Evolutionary conservation across 2,329 filamentous ascomycete species (phyloP).

Genomic region (Trichothecium roseum): DNA sequence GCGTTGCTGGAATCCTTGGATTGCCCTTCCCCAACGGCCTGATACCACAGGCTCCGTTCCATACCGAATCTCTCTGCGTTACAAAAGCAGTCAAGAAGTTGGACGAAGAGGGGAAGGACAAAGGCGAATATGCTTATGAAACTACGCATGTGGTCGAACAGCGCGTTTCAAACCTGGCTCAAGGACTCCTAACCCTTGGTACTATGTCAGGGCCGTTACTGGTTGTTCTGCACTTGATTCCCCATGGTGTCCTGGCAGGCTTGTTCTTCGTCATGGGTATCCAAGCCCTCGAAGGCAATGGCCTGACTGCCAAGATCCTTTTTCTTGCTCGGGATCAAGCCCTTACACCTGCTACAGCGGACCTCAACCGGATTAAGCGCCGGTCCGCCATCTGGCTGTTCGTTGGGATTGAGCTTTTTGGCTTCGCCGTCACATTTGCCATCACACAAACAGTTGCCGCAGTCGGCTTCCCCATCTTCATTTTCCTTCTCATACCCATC

Average conservation of each 20-base stretch:
- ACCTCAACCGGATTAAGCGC: conserved; percentile 51
- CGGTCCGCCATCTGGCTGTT: conserved; percentile 60
- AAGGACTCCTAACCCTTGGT: conserved; percentile 66
- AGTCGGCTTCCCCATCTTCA: conserved; percentile 70
- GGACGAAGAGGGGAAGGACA: conserved; percentile 43
- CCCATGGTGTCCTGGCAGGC: conserved; percentile 68
- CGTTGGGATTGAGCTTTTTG: conserved; percentile 55
- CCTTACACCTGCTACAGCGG: conserved; percentile 49
- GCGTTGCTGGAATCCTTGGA: conserved; percentile 63
- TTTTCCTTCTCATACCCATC: conserved; percentile 57
- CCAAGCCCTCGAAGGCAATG: conserved; percentile 66
- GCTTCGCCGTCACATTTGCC: conserved; percentile 69
- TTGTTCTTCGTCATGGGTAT: conserved; percentile 81
- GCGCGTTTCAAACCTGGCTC: conserved; percentile 66
- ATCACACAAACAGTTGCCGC: conserved; percentile 77
- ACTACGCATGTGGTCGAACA: conserved; percentile 64
- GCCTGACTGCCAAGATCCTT: conserved; percentile 64
- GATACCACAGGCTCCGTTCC: conserved; percentile 75
- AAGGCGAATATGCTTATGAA: conserved; percentile 43
- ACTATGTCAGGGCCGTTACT: conserved; percentile 71
- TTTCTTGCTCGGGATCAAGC: conserved; percentile 56
- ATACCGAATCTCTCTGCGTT: conserved; percentile 69
- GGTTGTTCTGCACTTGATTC: conserved; percentile 64
- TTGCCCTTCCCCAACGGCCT: conserved; percentile 76
- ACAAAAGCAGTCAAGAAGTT: conserved; percentile 42